Percentiles rank a stretch among this genome's conserved stretches.
phyloP scores from a whole-genome alignment of 2,329 filamentous ascomycete species.

The Pestalotiopsis sp. region DNA sequence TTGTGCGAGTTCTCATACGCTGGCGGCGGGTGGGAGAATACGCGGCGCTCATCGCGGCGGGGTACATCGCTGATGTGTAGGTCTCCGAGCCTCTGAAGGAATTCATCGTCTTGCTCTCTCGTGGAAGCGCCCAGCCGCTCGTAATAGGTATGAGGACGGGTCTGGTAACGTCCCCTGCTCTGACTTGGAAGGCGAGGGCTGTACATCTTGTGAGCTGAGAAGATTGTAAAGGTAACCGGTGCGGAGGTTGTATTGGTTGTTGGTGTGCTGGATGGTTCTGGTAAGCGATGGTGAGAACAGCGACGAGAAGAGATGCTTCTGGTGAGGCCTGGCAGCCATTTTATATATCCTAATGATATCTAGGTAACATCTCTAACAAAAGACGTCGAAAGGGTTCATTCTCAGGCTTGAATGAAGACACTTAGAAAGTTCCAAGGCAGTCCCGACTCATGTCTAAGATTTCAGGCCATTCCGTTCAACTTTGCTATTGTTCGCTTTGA shows the following conservation, averaged over 20 bases:
- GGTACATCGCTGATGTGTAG: background rate
- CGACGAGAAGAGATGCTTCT: background rate
- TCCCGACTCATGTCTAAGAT: background rate
- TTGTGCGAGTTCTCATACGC: background rate
- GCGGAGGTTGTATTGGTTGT: background rate
- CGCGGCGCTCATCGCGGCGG: background rate
- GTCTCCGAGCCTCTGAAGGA: background rate
- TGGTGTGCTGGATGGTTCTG: background rate
- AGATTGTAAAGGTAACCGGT: background rate
- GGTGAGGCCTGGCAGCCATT: background rate
- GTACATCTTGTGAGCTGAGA: background rate
- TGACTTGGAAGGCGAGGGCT: background rate
- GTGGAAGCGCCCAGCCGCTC: background rate
- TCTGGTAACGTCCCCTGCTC: background rate
- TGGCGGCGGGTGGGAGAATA: background rate
- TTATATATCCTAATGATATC: background rate
- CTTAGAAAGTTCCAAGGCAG: background rate
- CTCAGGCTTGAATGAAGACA: background rate
- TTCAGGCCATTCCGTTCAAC: background rate
- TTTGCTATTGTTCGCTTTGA: background rate
- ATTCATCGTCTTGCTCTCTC: background rate
- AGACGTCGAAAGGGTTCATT: background rate
- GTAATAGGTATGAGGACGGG: background rate
- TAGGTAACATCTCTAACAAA: background rate
- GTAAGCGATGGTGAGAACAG: background rate